Evolutionary conservation across 441 rosid genomes (phyloP).

Genomic region (Breynia disticha): DNA sequence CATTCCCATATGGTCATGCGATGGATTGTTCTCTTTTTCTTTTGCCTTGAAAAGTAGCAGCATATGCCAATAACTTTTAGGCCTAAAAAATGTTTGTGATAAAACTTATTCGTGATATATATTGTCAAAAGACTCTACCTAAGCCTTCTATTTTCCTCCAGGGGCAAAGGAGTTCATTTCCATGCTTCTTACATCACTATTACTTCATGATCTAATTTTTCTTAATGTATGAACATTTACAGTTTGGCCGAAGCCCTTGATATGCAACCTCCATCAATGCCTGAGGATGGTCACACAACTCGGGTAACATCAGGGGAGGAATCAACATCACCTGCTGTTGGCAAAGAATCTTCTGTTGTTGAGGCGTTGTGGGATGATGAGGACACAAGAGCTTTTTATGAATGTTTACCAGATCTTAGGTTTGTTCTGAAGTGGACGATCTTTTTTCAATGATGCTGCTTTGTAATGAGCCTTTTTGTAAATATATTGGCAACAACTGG

Average conservation of each 20-base stretch:
- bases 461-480: not conserved
- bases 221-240: conserved; percentile 3
- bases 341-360: conserved; percentile 62
- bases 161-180: no score
- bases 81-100: no score
- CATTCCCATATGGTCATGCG: no score
- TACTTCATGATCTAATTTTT: no score
- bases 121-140: no score
- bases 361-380: conserved; percentile 99
- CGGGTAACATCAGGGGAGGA: conserved; percentile 85
- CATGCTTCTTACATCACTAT: no score
- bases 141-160: no score
- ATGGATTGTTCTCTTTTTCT: no score
- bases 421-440: conserved; percentile 24
- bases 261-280: conserved; percentile 98
- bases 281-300: conserved; percentile 97
- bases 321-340: conserved; percentile 54
- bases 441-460: not conserved
- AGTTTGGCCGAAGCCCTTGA: conserved; percentile 98
- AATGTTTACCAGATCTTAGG: conserved; percentile 97
- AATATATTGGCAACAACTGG: not conserved
- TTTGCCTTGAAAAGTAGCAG: no score
- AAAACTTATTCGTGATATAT: no score
- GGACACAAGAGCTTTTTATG: conserved; percentile 94
- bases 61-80: no score